Evolutionary conservation across 495 filamentous ascomycete species (phyloP).

Genomic region (Daldinia childiae): DNA sequence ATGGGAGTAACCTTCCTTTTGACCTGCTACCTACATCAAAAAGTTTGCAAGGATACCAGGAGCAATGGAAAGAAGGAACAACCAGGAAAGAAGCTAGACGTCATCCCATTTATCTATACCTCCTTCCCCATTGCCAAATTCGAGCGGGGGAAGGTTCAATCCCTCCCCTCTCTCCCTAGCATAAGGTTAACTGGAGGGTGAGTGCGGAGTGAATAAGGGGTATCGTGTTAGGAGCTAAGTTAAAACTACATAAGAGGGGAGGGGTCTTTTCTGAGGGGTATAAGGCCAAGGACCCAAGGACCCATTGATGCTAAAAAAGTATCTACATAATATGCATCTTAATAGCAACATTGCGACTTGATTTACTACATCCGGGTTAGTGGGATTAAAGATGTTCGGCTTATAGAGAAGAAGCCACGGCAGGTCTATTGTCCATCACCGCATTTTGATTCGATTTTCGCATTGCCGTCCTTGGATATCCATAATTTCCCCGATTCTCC

Average conservation of each 20-base stretch:
- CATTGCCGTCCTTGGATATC: conserved; percentile 29
- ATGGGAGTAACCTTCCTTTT: background rate
- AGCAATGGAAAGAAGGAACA: background rate
- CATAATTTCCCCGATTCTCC: conserved; percentile 37
- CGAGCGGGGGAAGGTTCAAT: conserved; percentile 22
- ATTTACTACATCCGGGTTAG: conserved; percentile 24
- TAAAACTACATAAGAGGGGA: conserved; percentile 1
- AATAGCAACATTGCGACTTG: background rate
- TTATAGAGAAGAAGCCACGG: conserved; percentile 5
- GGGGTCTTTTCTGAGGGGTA: conserved; percentile 7
- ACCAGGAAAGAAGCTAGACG: conserved; percentile 21
- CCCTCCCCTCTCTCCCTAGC: background rate
- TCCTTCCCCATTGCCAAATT: conserved; percentile 29
- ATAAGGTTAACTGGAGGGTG: background rate
- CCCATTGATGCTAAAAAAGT: conserved; percentile 3
- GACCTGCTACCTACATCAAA: background rate
- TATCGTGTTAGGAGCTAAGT: conserved; percentile 14
- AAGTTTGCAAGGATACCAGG: background rate
- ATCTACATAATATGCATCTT: background rate
- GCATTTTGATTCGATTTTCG: conserved; percentile 17
- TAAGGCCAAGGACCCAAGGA: conserved; percentile 4
- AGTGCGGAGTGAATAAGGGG: conserved; percentile 11
- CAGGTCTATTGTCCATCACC: conserved; percentile 3
- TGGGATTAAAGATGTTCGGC: conserved; percentile 10
- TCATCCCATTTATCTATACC: conserved; percentile 39